These are phyloP conservation scores for Wickerhamomyces subpelliculosus DNA, from an alignment of 805 yeast species.

Conservation along the genomic window DNA sequence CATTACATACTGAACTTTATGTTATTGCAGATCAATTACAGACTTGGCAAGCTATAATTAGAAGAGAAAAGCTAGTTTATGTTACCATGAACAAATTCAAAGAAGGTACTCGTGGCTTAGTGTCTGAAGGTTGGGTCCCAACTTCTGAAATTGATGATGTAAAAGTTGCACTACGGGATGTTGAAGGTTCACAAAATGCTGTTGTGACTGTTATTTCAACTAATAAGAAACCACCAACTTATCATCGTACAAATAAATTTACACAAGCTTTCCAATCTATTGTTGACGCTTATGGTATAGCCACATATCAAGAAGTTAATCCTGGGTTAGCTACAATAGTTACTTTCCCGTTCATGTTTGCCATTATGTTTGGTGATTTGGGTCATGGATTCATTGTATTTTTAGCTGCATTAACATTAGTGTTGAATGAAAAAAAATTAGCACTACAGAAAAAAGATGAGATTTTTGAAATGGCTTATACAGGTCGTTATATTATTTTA, in stretches of 20 bases:
- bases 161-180: constrained; percentile 57
- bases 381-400: constrained; percentile 91
- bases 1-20: constrained; percentile 70
- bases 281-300: constrained; percentile 93
- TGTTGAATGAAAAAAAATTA: constrained; percentile 66
- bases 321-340: constrained; percentile 93
- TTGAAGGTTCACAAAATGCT: constrained; percentile 27
- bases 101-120: constrained; percentile 76
- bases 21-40: constrained; percentile 71
- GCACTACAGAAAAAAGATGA: constrained; percentile 75
- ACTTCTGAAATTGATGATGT: constrained; percentile 63
- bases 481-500: constrained; percentile 85
- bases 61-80: constrained; percentile 80
- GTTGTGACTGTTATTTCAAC: constrained; percentile 58
- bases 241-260: constrained; percentile 89
- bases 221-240: constrained; percentile 88
- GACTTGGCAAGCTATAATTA: constrained; percentile 62
- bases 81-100: constrained; percentile 74
- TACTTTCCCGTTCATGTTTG: constrained; percentile 97
- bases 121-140: constrained; percentile 98
- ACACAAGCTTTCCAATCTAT: constrained; percentile 89
- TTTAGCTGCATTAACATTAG: constrained; percentile 63
- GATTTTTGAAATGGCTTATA: constrained; percentile 92
- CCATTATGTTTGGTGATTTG: constrained; percentile 97
- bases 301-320: constrained; percentile 89